Base-by-base conservation (phyloP, 129 eudicot species). In the Apium graveolens region DNA sequence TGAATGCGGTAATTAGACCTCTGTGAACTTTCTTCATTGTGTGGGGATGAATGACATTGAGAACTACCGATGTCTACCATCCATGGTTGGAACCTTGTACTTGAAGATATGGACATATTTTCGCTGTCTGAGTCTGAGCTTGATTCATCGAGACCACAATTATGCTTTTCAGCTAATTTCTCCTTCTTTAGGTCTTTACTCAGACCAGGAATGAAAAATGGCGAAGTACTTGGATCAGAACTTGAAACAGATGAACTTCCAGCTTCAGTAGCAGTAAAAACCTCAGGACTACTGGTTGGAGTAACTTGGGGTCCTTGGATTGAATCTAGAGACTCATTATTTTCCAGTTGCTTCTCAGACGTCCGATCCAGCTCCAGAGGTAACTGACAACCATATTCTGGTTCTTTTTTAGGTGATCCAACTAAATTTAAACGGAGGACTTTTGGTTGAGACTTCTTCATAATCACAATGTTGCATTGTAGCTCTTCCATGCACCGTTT, bases 171-270 rank as follows among this genome's bases (percentile, higher is more conserved):
- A 21, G 84, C 78, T 45, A 86, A 62, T 41, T 84, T 79, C 70
- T 81, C 89, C 51, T 90, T 91, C 45, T 57, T 60, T 60, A 88
- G 74, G 70, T 73, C 74, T 66, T 46, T 71, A 43, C 79, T 85
- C 9, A 71, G 62, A 55, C 81, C 88, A 29, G 90, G 81, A 18
- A 86, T 35, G 41, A 82, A 87, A 76, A 91, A 95, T 3, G 99
- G 97, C n/a, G 99, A 96, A 16, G 97, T 90, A 69, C 97, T 92
- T 41, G 91, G 99, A 48, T 96, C 99, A 45, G 99, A 96, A 82
- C 97, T 96, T 51, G 99, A 96, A 29, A 92, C 99, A 8, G 99
- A 95, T 44, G 99, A 96, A 45, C 91, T 90, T 83, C 99, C 97
- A 10, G 84, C 95, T 80, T 96, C 99, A 3, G 97, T 96, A 70